These are phyloP conservation scores for Talaromyces sp. DNA, from an alignment of 2,329 filamentous ascomycete species.

Conservation along the genomic window DNA sequence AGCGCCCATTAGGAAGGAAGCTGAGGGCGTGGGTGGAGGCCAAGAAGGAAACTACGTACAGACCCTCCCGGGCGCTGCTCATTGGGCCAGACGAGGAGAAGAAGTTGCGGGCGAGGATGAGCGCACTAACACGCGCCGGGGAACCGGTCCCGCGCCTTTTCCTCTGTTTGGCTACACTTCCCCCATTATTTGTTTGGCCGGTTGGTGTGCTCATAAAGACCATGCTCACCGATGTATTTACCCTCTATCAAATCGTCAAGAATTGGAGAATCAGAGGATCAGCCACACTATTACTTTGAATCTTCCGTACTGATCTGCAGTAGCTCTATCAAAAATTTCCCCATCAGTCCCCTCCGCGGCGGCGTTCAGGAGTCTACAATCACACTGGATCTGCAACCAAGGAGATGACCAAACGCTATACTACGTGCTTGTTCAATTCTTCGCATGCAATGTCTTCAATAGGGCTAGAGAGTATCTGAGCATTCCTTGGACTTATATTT, in stretches of 20 bases:
- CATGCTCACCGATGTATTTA: not conserved
- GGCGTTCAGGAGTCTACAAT: not conserved
- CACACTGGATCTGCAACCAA: not conserved
- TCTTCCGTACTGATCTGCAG: not conserved
- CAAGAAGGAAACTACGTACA: slow-evolving; percentile 27
- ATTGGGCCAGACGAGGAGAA: slow-evolving; percentile 41
- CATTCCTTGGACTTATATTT: not conserved
- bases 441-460: not conserved
- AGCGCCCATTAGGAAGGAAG: slow-evolving; percentile 21
- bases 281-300: not conserved
- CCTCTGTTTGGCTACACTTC: slow-evolving; percentile 9
- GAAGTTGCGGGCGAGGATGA: slow-evolving; percentile 18
- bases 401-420: not conserved
- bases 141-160: slow-evolving; percentile 17
- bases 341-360: not conserved
- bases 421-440: not conserved
- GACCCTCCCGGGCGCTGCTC: slow-evolving; percentile 26
- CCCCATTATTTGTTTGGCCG: not conserved
- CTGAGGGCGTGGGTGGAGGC: slow-evolving; percentile 26
- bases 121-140: slow-evolving; percentile 15
- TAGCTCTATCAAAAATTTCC: not conserved
- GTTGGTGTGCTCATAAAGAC: too few species aligned
- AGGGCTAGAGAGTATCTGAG: not conserved
- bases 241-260: slow-evolving; percentile 8
- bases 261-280: not conserved